phyloP scores from a whole-genome alignment of 83 land plant species.

The Picea abies region DNA sequence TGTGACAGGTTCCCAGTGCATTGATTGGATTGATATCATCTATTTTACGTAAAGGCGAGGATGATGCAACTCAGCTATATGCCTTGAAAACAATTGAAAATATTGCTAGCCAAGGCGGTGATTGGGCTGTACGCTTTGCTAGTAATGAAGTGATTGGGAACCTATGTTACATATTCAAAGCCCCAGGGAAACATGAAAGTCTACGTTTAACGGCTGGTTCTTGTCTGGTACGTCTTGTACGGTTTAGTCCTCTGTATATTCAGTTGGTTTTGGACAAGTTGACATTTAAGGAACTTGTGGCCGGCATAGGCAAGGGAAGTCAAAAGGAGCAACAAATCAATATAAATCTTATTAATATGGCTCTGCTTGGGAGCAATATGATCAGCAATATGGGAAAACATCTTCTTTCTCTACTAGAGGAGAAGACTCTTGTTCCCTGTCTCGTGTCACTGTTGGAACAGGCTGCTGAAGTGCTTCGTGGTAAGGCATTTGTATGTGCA shows the following conservation, averaged over 20 bases:
- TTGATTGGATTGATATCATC: slow-evolving; percentile 84
- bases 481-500: slow-evolving; percentile 85
- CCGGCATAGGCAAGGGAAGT: slow-evolving; percentile 71
- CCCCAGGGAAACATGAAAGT: slow-evolving; percentile 85
- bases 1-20: slow-evolving; percentile 79
- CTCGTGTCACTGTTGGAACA: slow-evolving; percentile 86
- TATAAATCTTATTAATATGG: slow-evolving; percentile 85
- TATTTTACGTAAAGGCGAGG: slow-evolving; percentile 93
- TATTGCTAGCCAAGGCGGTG: slow-evolving; percentile 92
- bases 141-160: slow-evolving; percentile 83
- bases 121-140: slow-evolving; percentile 93
- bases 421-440: slow-evolving; percentile 79
- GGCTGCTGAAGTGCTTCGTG: slow-evolving; percentile 86
- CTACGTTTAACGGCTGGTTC: slow-evolving; percentile 95
- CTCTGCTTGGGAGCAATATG: slow-evolving; percentile 67
- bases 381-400: slow-evolving; percentile 58
- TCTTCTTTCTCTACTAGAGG: slow-evolving; percentile 70
- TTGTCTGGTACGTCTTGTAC: slow-evolving; percentile 89
- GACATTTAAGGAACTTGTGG: slow-evolving; percentile 73
- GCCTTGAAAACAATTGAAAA: slow-evolving; percentile 96
- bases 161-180: slow-evolving; percentile 78
- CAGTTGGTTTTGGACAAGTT: slow-evolving; percentile 82
- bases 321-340: slow-evolving; percentile 83
- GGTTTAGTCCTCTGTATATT: slow-evolving; percentile 75
- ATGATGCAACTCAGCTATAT: slow-evolving; percentile 93